Evolutionary conservation across 148 eudicot species (phyloP).

Genomic region (Beta vulgaris): DNA sequence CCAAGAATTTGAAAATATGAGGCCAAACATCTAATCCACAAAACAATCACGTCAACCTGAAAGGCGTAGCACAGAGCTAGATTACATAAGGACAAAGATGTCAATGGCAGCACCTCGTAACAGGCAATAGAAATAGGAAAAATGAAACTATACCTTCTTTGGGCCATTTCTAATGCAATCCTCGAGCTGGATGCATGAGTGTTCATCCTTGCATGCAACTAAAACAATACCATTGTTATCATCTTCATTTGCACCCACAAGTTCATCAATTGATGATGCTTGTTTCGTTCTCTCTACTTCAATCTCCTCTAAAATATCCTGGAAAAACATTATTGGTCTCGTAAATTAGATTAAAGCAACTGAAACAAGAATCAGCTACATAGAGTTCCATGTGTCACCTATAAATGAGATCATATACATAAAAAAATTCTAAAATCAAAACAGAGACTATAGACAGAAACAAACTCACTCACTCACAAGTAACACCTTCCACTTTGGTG

Average conservation of each 20-base stretch:
- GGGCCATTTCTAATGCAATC: constrained; percentile 79
- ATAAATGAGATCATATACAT: neutral
- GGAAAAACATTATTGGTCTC: constrained; percentile 20
- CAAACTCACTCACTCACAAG: constrained; percentile 93
- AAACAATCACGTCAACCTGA: neutral
- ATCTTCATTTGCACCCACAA: constrained; percentile 30
- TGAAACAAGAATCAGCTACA: neutral
- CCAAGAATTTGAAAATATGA: neutral
- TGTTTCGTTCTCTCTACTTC: constrained; percentile 69
- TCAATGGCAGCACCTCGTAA: too few relatives aligned
- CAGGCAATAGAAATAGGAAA: too few relatives aligned
- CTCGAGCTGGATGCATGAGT: constrained; percentile 93
- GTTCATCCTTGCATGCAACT: constrained; percentile 95
- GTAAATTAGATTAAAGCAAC: constrained; percentile 14
- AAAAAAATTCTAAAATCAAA: neutral
- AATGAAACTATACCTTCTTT: constrained; percentile 81
- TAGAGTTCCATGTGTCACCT: neutral
- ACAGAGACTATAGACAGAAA: constrained; percentile 19
- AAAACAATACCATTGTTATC: constrained; percentile 70
- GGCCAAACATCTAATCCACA: neutral
- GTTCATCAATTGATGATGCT: constrained; percentile 40
- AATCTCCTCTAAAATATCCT: constrained; percentile 90
- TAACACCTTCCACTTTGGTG: constrained; percentile 99
- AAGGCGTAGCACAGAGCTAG: constrained; percentile 1
- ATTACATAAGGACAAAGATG: constrained; percentile 4